phyloP scores from a whole-genome alignment of 768 basidiomycete species.

The Serendipita sp. region DNA sequence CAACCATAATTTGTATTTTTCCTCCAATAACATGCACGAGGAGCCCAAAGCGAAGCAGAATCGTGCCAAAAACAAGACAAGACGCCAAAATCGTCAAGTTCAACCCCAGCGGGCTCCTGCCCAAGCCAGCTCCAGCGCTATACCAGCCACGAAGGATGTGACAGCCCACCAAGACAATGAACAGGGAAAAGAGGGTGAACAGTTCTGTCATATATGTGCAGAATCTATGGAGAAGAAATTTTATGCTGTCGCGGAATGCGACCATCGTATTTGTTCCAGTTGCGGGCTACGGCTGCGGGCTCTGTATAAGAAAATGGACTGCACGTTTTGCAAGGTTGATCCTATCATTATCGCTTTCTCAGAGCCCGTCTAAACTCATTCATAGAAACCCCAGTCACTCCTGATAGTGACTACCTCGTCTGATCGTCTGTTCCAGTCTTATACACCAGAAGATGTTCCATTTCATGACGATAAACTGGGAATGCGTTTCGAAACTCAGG shows the following conservation, averaged over 20 bases:
- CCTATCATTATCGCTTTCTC: background rate
- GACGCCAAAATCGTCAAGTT: too few species aligned
- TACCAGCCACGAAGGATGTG: too few species aligned
- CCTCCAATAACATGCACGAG: too few species aligned
- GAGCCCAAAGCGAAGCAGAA: too few species aligned
- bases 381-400: constrained; percentile 50
- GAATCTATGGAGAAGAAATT: constrained; percentile 94
- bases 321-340: constrained; percentile 86
- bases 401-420: constrained; percentile 61
- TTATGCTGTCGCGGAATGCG: constrained; percentile 75
- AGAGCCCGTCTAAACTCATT: background rate
- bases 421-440: constrained; percentile 44
- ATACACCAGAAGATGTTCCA: constrained; percentile 34
- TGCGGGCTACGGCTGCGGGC: constrained; percentile 78
- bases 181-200: background rate
- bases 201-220: constrained; percentile 31
- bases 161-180: background rate
- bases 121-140: too few species aligned
- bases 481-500: constrained; percentile 75
- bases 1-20: too few species aligned
- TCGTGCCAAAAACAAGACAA: too few species aligned
- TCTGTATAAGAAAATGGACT: constrained; percentile 83
- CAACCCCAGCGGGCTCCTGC: too few species aligned
- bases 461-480: constrained; percentile 57
- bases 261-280: constrained; percentile 89